phyloP scores from a whole-genome alignment of 2,329 filamentous ascomycete species.

The Exophiala dermatitidis region DNA sequence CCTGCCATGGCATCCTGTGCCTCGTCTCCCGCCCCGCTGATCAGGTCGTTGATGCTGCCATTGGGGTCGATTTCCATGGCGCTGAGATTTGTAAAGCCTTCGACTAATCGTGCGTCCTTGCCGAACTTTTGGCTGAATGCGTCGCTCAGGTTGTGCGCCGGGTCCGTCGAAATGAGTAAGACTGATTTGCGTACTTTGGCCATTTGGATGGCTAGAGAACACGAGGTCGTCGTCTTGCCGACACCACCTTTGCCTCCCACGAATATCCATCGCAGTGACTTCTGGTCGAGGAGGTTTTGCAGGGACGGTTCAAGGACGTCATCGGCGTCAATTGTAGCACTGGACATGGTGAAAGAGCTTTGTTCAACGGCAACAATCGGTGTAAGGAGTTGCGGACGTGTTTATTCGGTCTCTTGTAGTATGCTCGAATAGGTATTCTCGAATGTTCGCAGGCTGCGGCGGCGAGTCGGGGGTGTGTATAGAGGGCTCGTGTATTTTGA shows the following conservation, averaged over 20 bases:
- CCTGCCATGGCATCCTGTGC: conserved; percentile 64
- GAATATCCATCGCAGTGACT: conserved; percentile 95
- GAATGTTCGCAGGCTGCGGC: not conserved
- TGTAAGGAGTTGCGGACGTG: not conserved
- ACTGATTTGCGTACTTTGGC: conserved; percentile 91
- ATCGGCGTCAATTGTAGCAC: conserved; percentile 45
- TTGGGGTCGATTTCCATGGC: conserved; percentile 99
- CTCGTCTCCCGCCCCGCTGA: conserved; percentile 69
- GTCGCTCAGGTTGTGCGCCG: conserved; percentile 94
- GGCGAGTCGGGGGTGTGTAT: not conserved
- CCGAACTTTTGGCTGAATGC: conserved; percentile 99
- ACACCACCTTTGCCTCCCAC: conserved; percentile 98
- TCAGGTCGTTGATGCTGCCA: conserved; percentile 89
- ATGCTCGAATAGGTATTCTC: not conserved
- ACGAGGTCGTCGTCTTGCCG: conserved; percentile 98
- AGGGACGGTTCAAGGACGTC: conserved; percentile 85
- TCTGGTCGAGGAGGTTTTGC: conserved; percentile 90
- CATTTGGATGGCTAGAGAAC: conserved; percentile 95
- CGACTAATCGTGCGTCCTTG: conserved; percentile 88
- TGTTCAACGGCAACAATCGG: not conserved
- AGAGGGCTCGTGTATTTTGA: not conserved
- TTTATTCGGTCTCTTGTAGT: not conserved
- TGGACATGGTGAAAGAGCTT: conserved; percentile 28
- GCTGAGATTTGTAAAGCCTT: conserved; percentile 87
- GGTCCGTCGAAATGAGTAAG: conserved; percentile 95